Evolutionary conservation across 2,329 filamentous ascomycete species (phyloP).

Genomic region (Epichloe bromicola): DNA sequence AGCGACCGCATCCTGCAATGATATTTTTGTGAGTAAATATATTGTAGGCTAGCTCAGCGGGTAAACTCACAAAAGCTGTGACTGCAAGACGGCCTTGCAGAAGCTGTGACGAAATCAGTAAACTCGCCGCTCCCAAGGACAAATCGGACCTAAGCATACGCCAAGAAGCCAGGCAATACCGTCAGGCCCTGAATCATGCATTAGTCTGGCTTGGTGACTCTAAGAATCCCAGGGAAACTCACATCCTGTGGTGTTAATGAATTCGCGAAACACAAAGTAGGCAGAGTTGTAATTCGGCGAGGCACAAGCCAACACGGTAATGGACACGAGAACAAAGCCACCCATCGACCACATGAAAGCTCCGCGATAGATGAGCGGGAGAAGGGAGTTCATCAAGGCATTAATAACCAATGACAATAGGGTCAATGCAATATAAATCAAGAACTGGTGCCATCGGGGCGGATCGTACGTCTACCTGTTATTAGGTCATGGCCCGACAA

Average conservation of each 20-base stretch:
- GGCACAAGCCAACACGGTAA: constrained; percentile 52
- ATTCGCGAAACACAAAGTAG: constrained; percentile 18
- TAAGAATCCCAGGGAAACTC: neutral
- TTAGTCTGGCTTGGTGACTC: neutral
- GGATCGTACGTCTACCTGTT: constrained; percentile 30
- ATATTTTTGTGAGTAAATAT: neutral
- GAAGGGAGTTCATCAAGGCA: constrained; percentile 18
- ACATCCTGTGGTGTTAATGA: constrained; percentile 20
- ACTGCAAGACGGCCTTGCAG: constrained; percentile 20
- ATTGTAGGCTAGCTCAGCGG: no score
- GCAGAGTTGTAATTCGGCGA: constrained; percentile 41
- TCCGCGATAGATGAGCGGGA: constrained; percentile 36
- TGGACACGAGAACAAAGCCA: constrained; percentile 56
- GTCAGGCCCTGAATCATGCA: constrained; percentile 14
- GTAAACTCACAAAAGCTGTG: constrained; percentile 8
- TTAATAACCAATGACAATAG: constrained; percentile 18
- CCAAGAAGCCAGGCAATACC: constrained; percentile 21
- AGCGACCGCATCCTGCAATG: constrained; percentile 18
- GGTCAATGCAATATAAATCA: constrained; percentile 28
- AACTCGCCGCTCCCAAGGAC: neutral
- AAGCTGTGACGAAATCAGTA: constrained; percentile 7
- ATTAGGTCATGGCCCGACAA: neutral
- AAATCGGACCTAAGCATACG: constrained; percentile 3
- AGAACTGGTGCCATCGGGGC: constrained; percentile 56
- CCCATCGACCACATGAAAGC: constrained; percentile 58